Evolutionary conservation across 73 alveolate genomes (phyloP).

Genomic region (Durusdinium trenchii): DNA sequence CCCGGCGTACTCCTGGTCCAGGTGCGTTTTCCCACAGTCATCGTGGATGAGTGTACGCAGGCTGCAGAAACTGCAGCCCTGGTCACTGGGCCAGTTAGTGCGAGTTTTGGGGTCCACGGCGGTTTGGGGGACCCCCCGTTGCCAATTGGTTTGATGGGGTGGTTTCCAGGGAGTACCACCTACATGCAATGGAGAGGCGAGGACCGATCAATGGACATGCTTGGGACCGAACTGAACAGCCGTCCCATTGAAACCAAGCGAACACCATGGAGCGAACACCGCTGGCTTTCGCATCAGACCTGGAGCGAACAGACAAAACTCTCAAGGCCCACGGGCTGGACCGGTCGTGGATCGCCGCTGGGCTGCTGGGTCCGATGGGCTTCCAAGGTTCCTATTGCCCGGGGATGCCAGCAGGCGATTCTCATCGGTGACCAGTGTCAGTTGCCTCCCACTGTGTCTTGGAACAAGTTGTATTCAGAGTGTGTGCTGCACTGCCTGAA

Average conservation of each 20-base stretch:
- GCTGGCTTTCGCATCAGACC: not conserved
- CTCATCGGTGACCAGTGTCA: constrained; percentile 96
- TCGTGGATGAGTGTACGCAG: constrained; percentile 97
- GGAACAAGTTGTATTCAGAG: too few relatives aligned
- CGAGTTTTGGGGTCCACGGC: too few relatives aligned
- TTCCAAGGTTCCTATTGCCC: constrained; percentile 95
- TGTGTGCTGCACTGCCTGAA: too few relatives aligned
- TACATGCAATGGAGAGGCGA: too few relatives aligned
- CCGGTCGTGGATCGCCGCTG: too few relatives aligned
- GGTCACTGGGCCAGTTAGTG: constrained; percentile 35
- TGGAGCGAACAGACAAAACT: too few relatives aligned
- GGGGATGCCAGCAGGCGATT: constrained; percentile 95
- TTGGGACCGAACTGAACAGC: not conserved
- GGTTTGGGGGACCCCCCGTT: too few relatives aligned
- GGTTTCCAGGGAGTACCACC: too few relatives aligned
- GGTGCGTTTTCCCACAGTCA: constrained; percentile 96
- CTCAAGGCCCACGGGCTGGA: too few relatives aligned
- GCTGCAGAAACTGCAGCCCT: constrained; percentile 96
- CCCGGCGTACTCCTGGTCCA: not conserved
- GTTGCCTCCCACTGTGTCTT: constrained; percentile 96
- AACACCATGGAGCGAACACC: not conserved
- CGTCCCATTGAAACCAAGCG: not conserved
- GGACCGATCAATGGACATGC: too few relatives aligned
- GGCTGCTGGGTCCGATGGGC: too few relatives aligned
- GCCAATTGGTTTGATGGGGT: too few relatives aligned